Base-by-base conservation (phyloP, 106 monocot species). In the Cymbidium sinense region DNA sequence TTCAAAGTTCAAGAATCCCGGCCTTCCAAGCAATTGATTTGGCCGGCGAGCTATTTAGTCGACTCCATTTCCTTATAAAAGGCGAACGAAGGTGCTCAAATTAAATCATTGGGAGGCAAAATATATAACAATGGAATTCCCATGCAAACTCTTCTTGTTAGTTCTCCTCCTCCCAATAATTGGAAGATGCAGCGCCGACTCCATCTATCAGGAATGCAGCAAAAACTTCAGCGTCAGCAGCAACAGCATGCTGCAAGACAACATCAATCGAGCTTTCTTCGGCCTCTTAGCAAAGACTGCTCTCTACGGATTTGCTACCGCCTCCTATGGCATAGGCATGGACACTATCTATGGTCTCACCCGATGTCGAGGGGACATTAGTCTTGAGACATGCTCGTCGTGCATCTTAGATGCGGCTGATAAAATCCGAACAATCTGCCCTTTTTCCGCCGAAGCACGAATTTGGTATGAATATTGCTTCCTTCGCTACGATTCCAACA, bases 381-480 rank as follows among this genome's bases (percentile, higher is more conserved):
- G 36, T 29, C 20, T 0, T 1, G 36, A 37, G 19, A 15, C 19
- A 19, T 34, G 71, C 71, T 71, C 71, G 5, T 4, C 17, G 2
- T 71, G 71, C 71, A n/a, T 37, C 37, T 19, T 21, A 12, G 20
- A 71, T 1, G 71, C 71, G 7, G 7, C 71, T 13, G 9, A n/a
- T n/a, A n/a, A n/a, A n/a, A 34, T 71, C 5, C 37, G 20, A 34
- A 37, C 71, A 19, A 1, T 37, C 71, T 71, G 71, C 2, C 36
- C 21, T 8, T 34, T 5, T 31, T 37, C 34, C 4, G 36, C 71
- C 1, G 33, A 36, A 31, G 20, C 71, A 5, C 13, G 1, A 9
- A 37, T 71, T 31, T 36, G 71, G 71, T 71, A 71, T n/a, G 71
- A 71, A 2, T 20, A 36, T 9, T 71, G 71, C 36, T 11, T 71